Conservation (phyloP, 2,329 filamentous ascomycete genomes). For the Neofusicoccum umdonicola region DNA sequence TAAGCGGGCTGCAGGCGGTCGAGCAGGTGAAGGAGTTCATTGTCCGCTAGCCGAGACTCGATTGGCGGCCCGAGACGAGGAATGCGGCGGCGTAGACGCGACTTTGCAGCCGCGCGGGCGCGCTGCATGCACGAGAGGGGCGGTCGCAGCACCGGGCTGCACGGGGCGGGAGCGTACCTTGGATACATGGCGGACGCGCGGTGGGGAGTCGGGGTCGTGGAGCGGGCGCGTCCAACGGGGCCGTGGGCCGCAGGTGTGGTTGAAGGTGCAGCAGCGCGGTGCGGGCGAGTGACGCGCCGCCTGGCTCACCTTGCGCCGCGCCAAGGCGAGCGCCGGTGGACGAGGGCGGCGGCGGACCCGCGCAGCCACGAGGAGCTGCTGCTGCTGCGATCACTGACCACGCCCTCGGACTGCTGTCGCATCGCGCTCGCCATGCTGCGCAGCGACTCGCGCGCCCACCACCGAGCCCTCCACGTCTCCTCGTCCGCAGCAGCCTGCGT, state of each 20-base stretch:
- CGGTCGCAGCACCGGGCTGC: background rate
- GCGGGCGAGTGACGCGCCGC: background rate
- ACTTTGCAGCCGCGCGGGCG: background rate
- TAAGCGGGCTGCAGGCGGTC: background rate
- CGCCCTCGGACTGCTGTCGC: background rate
- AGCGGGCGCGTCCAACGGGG: background rate
- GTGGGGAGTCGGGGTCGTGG: background rate
- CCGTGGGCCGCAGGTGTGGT: background rate
- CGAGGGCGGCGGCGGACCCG: background rate
- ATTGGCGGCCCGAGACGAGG: slow-evolving; percentile 9
- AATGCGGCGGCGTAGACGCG: slow-evolving; percentile 13
- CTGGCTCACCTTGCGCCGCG: background rate
- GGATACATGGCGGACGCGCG: background rate
- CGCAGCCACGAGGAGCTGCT: slow-evolving; percentile 8
- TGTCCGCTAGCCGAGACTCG: slow-evolving; percentile 11
- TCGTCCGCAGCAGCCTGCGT: background rate
- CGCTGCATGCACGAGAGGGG: background rate
- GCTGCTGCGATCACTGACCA: background rate
- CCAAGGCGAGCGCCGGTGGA: slow-evolving; percentile 5
- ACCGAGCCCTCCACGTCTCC: background rate
- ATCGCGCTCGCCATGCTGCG: slow-evolving; percentile 16
- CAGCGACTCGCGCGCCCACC: slow-evolving; percentile 7
- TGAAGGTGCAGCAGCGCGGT: background rate
- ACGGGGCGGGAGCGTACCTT: slow-evolving; percentile 6
- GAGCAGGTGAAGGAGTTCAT: background rate